phyloP scores from a whole-genome alignment of 2,329 filamentous ascomycete genomes.

The Fusarium sp. region DNA sequence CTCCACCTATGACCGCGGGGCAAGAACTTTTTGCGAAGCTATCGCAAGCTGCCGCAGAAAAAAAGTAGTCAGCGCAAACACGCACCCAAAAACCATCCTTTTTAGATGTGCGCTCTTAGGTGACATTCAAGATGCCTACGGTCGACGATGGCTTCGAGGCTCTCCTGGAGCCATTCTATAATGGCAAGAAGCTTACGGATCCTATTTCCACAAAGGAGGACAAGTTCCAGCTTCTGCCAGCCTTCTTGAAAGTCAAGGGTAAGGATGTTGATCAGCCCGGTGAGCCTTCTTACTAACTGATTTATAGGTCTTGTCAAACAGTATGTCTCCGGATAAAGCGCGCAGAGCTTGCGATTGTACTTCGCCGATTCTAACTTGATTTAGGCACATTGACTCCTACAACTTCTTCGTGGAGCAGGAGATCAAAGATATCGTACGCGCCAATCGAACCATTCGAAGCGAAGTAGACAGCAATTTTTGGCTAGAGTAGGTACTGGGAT shows the following conservation, averaged over 20 bases:
- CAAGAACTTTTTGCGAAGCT: conserved; percentile 48
- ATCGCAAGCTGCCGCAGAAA: conserved; percentile 37
- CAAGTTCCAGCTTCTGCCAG: conserved; percentile 96
- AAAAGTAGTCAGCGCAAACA: conserved; percentile 35
- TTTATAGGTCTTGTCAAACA: conserved; percentile 82
- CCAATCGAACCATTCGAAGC: conserved; percentile 87
- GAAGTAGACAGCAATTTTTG: conserved; percentile 94
- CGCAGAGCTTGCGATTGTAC: not conserved
- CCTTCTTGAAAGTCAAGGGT: conserved; percentile 98
- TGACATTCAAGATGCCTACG: conserved; percentile 58
- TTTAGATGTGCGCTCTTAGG: conserved; percentile 46
- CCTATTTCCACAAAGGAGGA: conserved; percentile 76
- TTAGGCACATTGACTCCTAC: conserved; percentile 91
- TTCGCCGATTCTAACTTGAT: conserved; percentile 18
- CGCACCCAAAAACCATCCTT: conserved; percentile 19
- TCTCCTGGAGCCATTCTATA: conserved; percentile 73
- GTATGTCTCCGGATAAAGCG: conserved; percentile 51
- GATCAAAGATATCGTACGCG: conserved; percentile 94
- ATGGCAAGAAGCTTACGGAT: conserved; percentile 73
- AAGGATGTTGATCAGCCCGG: conserved; percentile 33
- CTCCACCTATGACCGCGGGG: conserved; percentile 44
- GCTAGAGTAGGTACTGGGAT: conserved; percentile 67
- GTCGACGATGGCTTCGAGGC: conserved; percentile 73
- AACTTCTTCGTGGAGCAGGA: conserved; percentile 98
- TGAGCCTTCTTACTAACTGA: conserved; percentile 36